Conservation (phyloP, 352 stramenopile species). For the Phytophthora litchii region DNA sequence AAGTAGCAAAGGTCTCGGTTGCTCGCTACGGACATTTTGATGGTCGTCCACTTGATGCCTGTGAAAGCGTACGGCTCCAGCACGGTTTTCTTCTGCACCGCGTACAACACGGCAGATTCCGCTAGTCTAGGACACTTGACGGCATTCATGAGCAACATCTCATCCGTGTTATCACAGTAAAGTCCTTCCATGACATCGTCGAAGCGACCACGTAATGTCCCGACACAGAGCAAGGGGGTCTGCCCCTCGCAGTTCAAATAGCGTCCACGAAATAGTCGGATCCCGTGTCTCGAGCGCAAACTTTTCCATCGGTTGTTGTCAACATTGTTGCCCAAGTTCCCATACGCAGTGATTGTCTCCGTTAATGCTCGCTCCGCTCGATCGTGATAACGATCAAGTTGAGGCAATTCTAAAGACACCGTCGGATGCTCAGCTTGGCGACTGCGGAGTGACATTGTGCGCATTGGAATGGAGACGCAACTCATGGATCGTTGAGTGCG, state of each 20-base stretch:
- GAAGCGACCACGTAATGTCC: conserved; percentile 33
- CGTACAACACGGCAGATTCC: conserved; percentile 36
- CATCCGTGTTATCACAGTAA: conserved; percentile 35
- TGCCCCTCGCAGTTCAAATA: background rate
- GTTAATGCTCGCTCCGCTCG: conserved; percentile 27
- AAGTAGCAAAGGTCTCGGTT: conserved; percentile 45
- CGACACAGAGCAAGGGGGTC: conserved; percentile 33
- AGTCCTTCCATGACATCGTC: conserved; percentile 45
- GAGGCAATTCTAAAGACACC: conserved; percentile 1
- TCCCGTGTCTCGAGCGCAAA: conserved; percentile 23
- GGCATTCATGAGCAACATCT: conserved; percentile 37
- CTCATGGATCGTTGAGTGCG: background rate
- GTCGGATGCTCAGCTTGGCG: conserved; percentile 2
- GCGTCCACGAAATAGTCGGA: conserved; percentile 36
- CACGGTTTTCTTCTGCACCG: conserved; percentile 15
- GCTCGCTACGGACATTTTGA: conserved; percentile 25
- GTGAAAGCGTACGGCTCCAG: conserved; percentile 39
- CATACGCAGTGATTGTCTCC: conserved; percentile 37
- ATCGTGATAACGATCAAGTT: conserved; percentile 37
- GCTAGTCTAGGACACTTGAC: conserved; percentile 32
- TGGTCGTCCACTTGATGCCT: conserved; percentile 40
- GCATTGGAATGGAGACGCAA: background rate
- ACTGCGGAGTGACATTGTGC: conserved; percentile 10
- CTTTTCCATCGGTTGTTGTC: conserved; percentile 37
- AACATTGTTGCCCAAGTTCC: conserved; percentile 24